These are phyloP conservation scores for Talaromyces wortmannii DNA, from an alignment of 495 filamentous ascomycete species.

Conservation along the genomic window DNA sequence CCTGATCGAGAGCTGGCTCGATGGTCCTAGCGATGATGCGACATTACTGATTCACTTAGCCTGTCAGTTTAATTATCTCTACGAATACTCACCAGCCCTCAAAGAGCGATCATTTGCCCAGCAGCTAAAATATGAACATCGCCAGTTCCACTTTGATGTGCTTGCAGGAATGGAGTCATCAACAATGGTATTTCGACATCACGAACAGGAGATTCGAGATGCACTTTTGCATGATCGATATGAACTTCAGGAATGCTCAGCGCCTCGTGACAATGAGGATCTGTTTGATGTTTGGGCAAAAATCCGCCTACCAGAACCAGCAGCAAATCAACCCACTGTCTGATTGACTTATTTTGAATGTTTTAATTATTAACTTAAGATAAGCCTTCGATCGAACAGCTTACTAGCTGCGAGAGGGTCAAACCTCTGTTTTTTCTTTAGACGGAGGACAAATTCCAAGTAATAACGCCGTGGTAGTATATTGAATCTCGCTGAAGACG, in stretches of 20 bases:
- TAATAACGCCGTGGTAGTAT: too few species aligned
- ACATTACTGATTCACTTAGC: conserved; percentile 1
- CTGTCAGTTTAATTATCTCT: conserved; percentile 7
- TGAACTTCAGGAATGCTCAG: conserved; percentile 4
- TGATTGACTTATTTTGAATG: too few species aligned
- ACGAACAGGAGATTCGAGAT: conserved; percentile 5
- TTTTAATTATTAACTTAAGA: too few species aligned
- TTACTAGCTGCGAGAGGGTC: too few species aligned
- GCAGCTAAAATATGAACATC: conserved; percentile 5
- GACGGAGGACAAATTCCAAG: too few species aligned
- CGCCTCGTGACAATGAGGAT: conserved; percentile 1
- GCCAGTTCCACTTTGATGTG: conserved; percentile 9
- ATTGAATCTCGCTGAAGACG: too few species aligned
- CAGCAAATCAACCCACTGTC: background rate
- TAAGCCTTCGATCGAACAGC: too few species aligned
- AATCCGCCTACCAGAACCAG: background rate
- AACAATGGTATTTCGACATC: conserved; percentile 1
- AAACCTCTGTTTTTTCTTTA: too few species aligned
- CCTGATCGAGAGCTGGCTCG: conserved; percentile 8
- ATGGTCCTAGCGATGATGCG: conserved; percentile 2
- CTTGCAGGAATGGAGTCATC: conserved; percentile 5
- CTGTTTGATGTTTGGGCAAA: background rate
- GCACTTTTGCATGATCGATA: conserved; percentile 5
- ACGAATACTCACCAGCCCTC: conserved; percentile 1
- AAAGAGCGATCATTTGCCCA: conserved; percentile 5